Evolutionary conservation across 2,329 filamentous ascomycete genomes (phyloP).

Genomic region (Grosmannia clavigera): DNA sequence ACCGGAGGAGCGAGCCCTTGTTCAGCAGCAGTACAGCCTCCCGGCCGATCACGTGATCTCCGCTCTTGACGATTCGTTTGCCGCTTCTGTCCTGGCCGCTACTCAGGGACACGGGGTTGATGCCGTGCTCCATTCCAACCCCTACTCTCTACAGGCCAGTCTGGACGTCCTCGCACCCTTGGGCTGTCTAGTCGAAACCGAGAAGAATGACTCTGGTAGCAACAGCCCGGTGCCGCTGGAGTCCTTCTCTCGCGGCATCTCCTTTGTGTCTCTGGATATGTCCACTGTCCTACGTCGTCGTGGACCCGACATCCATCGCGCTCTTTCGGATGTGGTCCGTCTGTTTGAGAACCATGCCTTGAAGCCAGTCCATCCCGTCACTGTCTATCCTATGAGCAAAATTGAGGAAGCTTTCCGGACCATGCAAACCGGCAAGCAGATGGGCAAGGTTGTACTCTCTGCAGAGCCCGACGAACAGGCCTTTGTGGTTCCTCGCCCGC

Average conservation of each 20-base stretch:
- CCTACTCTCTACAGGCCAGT: constrained; percentile 28
- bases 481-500: background rate
- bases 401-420: constrained; percentile 19
- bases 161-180: constrained; percentile 30
- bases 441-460: background rate
- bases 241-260: background rate
- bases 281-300: background rate
- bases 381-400: background rate
- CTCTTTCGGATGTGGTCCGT: background rate
- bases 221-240: background rate
- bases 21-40: constrained; percentile 23
- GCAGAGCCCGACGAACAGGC: background rate
- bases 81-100: constrained; percentile 13
- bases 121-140: constrained; percentile 27
- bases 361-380: background rate
- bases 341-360: background rate
- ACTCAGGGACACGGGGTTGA: constrained; percentile 22
- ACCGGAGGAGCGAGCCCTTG: constrained; percentile 26
- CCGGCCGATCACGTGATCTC: constrained; percentile 21
- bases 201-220: background rate
- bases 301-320: background rate
- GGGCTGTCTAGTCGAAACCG: constrained; percentile 5
- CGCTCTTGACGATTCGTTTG: constrained; percentile 19
- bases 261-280: background rate
- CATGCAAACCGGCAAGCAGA: constrained; percentile 5